Percentiles rank a stretch among this genome's conserved stretches.
Evolutionary conservation across 2,329 filamentous ascomycete species (phyloP).

Genomic region (Ascochyta fabae): DNA sequence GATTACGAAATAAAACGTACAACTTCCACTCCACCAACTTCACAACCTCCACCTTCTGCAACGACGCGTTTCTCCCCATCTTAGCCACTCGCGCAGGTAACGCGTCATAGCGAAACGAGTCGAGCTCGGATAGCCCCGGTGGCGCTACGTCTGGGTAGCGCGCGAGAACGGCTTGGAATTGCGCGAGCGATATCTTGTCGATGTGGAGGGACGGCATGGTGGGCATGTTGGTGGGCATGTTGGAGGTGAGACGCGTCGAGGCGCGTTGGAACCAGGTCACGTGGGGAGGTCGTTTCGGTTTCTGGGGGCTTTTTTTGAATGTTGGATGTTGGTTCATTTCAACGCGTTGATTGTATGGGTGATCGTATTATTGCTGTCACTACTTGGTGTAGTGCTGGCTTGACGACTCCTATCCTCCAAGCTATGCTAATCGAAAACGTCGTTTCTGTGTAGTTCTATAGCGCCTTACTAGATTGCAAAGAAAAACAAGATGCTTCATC

Average conservation of each 20-base stretch:
- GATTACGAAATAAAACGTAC: constrained; percentile 19
- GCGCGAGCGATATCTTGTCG: constrained; percentile 22
- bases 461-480: constrained; percentile 5
- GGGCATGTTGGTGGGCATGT: not conserved
- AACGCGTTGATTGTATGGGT: not conserved
- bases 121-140: constrained; percentile 39
- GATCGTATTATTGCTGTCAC: no score
- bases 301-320: not conserved
- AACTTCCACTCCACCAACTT: constrained; percentile 51
- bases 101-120: constrained; percentile 39
- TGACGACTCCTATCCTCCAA: not conserved
- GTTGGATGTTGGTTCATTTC: not conserved
- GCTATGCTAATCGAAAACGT: not conserved
- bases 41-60: constrained; percentile 41
- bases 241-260: not conserved
- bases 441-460: not conserved
- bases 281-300: not conserved
- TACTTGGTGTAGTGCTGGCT: not conserved
- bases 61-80: constrained; percentile 17
- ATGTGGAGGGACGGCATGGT: constrained; percentile 19
- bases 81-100: constrained; percentile 33
- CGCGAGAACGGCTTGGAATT: constrained; percentile 30
- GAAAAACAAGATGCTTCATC: not conserved
- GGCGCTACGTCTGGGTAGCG: constrained; percentile 38
- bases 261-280: constrained; percentile 6